Evolutionary conservation across 2,329 filamentous ascomycete species (phyloP).

Genomic region (Fusarium graminum): DNA sequence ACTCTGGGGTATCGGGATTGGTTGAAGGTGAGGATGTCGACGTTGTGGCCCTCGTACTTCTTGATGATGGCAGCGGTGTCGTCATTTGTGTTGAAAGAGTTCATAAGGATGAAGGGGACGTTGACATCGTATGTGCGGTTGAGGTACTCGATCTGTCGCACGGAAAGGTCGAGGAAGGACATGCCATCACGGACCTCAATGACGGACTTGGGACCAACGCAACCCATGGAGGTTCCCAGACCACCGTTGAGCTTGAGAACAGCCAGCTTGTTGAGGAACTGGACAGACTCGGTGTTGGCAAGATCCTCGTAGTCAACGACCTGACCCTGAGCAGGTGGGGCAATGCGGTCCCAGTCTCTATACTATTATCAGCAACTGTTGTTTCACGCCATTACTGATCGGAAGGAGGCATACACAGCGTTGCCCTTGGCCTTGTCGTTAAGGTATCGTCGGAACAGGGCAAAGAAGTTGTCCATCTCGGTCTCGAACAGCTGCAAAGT

Average conservation of each 20-base stretch:
- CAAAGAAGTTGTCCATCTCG: conserved; percentile 99
- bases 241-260: conserved; percentile 99
- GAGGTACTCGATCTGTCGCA: conserved; percentile 98
- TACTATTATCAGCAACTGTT: conserved; percentile 42
- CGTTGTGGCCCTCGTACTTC: conserved; percentile 99
- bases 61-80: conserved; percentile 99
- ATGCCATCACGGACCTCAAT: conserved; percentile 99
- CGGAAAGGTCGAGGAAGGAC: conserved; percentile 99
- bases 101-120: conserved; percentile 99
- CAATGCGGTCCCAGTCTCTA: conserved; percentile 97
- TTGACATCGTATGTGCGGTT: conserved; percentile 98
- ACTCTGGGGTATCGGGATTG: conserved; percentile 98
- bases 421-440: conserved; percentile 99
- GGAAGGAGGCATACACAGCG: conserved; percentile 71
- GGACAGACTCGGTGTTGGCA: conserved; percentile 88
- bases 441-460: conserved; percentile 96
- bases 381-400: conserved; percentile 4
- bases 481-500: conserved; percentile 85
- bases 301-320: conserved; percentile 96
- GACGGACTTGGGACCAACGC: conserved; percentile 98
- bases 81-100: conserved; percentile 99
- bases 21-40: conserved; percentile 99
- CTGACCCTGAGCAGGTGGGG: conserved; percentile 91
- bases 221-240: conserved; percentile 99
- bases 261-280: conserved; percentile 96